Percentiles rank a stretch among this genome's conserved stretches.
These are phyloP conservation scores for Aspergillus nanangensis DNA, from an alignment of 495 filamentous ascomycete species.

Conservation along the genomic window DNA sequence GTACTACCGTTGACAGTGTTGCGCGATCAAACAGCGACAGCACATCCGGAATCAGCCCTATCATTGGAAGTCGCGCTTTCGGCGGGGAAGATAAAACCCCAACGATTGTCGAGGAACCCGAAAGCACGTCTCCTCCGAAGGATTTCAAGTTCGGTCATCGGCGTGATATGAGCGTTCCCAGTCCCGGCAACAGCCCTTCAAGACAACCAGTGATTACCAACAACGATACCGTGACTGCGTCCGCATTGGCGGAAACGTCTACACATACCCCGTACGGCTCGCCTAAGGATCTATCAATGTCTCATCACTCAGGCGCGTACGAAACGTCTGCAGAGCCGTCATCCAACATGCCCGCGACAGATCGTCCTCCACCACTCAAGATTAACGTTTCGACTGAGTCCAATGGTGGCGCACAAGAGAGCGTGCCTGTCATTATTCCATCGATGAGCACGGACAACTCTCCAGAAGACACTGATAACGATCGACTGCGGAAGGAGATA, in stretches of 20 bases:
- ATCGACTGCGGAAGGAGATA: conserved; percentile 75
- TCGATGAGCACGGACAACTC: conserved; percentile 53
- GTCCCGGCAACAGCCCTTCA: conserved; percentile 58
- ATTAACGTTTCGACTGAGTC: conserved; percentile 19
- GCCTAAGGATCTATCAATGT: conserved; percentile 10
- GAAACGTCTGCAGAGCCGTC: conserved; percentile 11
- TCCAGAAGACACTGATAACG: conserved; percentile 65
- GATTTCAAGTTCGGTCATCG: conserved; percentile 54
- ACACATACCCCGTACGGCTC: conserved; percentile 29
- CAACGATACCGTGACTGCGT: conserved; percentile 29
- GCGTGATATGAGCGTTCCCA: conserved; percentile 58
- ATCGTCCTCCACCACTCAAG: conserved; percentile 38
- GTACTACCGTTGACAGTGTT: conserved; percentile 42
- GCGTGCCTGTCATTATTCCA: conserved; percentile 46
- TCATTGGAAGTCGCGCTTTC: conserved; percentile 48
- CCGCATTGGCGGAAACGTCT: conserved; percentile 42
- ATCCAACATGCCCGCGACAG: conserved; percentile 29
- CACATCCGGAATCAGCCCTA: conserved; percentile 64
- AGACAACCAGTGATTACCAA: conserved; percentile 49
- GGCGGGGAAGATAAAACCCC: conserved; percentile 43
- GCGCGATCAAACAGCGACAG: conserved; percentile 60
- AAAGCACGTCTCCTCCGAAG: conserved; percentile 26
- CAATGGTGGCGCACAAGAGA: conserved; percentile 8
- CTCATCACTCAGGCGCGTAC: conserved; percentile 5
- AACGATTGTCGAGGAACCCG: conserved; percentile 54